A percentile compares a stretch with the other conserved stretches of the same genome.
These are phyloP conservation scores for Colletotrichum chlorophyti DNA, from an alignment of 2,329 filamentous ascomycete species.

Conservation along the genomic window DNA sequence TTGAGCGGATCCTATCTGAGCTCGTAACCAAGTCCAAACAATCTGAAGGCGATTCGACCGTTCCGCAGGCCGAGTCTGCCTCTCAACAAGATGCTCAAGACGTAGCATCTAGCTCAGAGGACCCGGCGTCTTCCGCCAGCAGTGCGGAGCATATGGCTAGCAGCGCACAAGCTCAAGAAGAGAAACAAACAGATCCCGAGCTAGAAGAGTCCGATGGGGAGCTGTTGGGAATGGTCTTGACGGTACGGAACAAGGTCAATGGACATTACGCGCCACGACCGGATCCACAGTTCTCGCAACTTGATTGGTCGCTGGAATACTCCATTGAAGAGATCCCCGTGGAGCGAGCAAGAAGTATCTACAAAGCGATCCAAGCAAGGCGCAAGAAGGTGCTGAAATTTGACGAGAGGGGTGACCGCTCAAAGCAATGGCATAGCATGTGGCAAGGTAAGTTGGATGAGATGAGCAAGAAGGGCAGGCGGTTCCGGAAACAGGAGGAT, in stretches of 20 bases:
- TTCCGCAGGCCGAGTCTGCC: background rate
- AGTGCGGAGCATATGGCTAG: background rate
- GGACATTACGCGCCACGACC: conserved; percentile 69
- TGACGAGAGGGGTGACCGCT: conserved; percentile 48
- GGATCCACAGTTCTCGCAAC: conserved; percentile 41
- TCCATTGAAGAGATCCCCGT: conserved; percentile 67
- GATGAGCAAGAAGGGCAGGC: conserved; percentile 60
- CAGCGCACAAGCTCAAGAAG: conserved; percentile 16
- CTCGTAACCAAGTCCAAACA: conserved; percentile 43
- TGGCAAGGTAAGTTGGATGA: conserved; percentile 48
- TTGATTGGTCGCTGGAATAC: conserved; percentile 81
- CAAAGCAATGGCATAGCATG: conserved; percentile 53
- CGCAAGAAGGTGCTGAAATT: conserved; percentile 54
- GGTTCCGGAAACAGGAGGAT: conserved; percentile 63
- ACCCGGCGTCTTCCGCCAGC: background rate
- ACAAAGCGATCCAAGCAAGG: conserved; percentile 61
- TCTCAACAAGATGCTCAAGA: too few species aligned
- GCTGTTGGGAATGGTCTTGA: conserved; percentile 75
- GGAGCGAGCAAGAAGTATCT: conserved; percentile 56
- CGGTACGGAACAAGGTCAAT: conserved; percentile 76
- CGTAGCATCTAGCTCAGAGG: background rate
- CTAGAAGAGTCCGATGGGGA: conserved; percentile 34
- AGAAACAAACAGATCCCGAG: conserved; percentile 14
- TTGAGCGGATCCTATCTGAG: conserved; percentile 58
- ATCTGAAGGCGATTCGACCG: background rate